Conservation (phyloP, 2,329 filamentous ascomycete species). For the Talaromyces islandicus region DNA sequence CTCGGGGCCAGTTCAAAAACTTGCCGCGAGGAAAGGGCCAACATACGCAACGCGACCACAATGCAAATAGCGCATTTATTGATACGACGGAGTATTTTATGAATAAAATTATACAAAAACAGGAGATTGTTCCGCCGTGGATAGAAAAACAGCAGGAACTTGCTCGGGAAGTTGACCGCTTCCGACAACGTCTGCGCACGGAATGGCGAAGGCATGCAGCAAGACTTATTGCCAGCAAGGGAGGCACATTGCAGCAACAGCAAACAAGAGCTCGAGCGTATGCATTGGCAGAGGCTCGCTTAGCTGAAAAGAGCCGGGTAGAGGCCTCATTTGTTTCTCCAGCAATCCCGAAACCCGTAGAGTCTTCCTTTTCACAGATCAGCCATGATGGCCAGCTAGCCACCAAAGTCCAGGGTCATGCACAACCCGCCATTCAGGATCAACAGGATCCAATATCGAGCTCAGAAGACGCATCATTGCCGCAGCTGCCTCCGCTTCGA, state of each 20-base stretch:
- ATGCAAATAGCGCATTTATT: constrained; percentile 80
- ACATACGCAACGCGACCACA: constrained; percentile 64
- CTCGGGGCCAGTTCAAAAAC: constrained; percentile 80
- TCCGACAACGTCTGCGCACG: constrained; percentile 66
- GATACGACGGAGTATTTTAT: constrained; percentile 97
- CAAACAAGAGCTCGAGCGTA: constrained; percentile 65
- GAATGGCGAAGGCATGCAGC: constrained; percentile 85
- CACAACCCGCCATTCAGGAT: background rate
- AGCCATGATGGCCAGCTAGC: constrained; percentile 21
- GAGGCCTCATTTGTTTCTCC: constrained; percentile 18
- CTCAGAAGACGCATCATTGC: constrained; percentile 19
- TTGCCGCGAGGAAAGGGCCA: constrained; percentile 73
- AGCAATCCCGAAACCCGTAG: background rate
- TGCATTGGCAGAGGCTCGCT: constrained; percentile 63
- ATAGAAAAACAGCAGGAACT: constrained; percentile 98
- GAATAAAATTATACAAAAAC: constrained; percentile 96
- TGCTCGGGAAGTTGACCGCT: constrained; percentile 59
- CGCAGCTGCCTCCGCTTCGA: constrained; percentile 61
- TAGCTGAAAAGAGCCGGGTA: constrained; percentile 19
- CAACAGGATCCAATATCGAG: background rate
- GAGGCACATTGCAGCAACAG: constrained; percentile 69
- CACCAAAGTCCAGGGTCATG: background rate
- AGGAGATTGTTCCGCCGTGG: constrained; percentile 94
- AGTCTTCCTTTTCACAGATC: constrained; percentile 15
- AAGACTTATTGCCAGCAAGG: constrained; percentile 67